Evolutionary conservation across 2,329 filamentous ascomycete genomes (phyloP).

Genomic region (Clarireedia homoeocarpa): DNA sequence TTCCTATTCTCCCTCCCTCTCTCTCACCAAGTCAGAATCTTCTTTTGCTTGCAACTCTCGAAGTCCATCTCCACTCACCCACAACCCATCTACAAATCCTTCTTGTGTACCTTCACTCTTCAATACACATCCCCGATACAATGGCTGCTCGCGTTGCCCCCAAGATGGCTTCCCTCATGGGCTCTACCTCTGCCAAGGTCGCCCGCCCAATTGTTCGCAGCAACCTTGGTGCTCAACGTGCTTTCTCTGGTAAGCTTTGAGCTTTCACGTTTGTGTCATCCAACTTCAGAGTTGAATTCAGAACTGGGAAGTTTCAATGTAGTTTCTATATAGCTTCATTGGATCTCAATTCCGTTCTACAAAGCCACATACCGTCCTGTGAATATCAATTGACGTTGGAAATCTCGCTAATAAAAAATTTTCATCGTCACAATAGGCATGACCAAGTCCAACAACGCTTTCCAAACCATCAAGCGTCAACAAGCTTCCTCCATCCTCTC

Average conservation of each 20-base stretch:
- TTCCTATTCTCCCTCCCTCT: conserved; percentile 6
- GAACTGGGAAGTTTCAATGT: neutral
- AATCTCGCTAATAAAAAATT: conserved; percentile 25
- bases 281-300: conserved; percentile 2
- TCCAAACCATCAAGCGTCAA: conserved; percentile 55
- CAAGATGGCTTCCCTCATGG: conserved; percentile 70
- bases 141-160: conserved; percentile 76
- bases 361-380: neutral
- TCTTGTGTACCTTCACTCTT: conserved; percentile 11
- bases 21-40: conserved; percentile 1
- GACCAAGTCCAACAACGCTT: conserved; percentile 14
- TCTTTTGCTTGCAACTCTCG: conserved; percentile 4
- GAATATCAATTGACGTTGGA: conserved; percentile 9
- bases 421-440: conserved; percentile 31
- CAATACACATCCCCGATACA: conserved; percentile 45
- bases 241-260: conserved; percentile 57
- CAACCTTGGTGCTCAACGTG: conserved; percentile 58
- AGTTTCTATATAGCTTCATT: neutral
- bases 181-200: conserved; percentile 52
- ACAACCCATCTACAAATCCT: conserved; percentile 10
- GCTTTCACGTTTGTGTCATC: conserved; percentile 1
- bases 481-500: conserved; percentile 59
- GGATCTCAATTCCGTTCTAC: neutral
- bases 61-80: conserved; percentile 8
- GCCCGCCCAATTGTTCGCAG: conserved; percentile 67